Evolutionary conservation across 108 stramenopile genomes (phyloP), one percentile per base, ranked within the genome.

Genomic region (Fragilaria crotonensis): DNA sequence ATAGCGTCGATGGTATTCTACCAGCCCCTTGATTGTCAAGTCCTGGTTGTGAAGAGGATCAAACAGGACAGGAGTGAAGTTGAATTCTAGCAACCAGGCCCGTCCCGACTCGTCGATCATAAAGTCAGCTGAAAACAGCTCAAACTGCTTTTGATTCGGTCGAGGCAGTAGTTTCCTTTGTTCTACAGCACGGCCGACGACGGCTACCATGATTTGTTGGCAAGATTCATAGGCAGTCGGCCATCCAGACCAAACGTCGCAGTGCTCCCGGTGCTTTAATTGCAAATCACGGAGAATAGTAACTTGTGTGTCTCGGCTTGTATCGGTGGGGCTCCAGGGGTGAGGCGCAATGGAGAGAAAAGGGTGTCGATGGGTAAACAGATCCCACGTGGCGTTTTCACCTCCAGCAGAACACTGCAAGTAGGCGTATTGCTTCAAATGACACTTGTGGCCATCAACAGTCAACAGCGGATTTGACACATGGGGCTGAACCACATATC

Each of bases 401-500:
- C 30, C 44, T 4, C 28, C 25, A 33, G 26, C 28, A 3, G 29
- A 29, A 41, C 36, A 41, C 18, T 48, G 48, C 32, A 75, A 48
- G 36, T 63, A 55, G 19, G 41, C 41, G 54, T 77, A 77, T 7
- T 64, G 28, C 59, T 81, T 81, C 17, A 77, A 53, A 36, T 77
- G 73, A 51, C 68, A 71, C 48, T 77, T 81, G 19, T 52, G 55
- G 11, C 65, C 59, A 45, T 75, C 70, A 14, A 31, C 41, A 25
- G 52, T 48, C 20, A 81, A 53, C 27, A 63, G 36, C 19, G 73
- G 76, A 23, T 57, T 33, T 25, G 44, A 60, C 23, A 81, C 30
- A 57, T 81, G 80, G 19, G 33, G 46, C 53, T 81, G 80, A n/a
- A 77, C 52, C 14, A 70, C 74, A 51, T 66, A 70, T 27, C 29